Evolutionary conservation across 192 early-diverging fungal genomes (phyloP), one percentile per base, ranked within the genome.

Genomic region (Umbelopsis ramanniana): DNA sequence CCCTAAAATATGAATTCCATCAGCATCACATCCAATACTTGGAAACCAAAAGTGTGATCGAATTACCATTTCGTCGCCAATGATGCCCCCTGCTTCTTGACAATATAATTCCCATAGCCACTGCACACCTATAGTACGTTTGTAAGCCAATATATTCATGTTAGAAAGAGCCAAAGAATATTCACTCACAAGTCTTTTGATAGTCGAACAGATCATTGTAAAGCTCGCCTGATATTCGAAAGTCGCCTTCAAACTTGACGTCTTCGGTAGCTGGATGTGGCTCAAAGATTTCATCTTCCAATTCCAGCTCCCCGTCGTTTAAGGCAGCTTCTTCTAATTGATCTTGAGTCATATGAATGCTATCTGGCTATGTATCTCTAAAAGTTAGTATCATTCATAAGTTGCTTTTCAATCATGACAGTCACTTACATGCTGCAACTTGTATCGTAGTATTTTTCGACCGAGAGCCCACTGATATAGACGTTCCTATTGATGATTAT

Each of bases 21-120:
- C 21, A 48, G 46, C 19, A 12, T 66, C 46, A 22, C 14, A 66
- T 60, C 38, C 57, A 52, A 24, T 38, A 45, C 29, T 38, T 15
- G 6, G 7, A 23, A 3, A 9, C 15, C 23, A 45, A 45, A 57
- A n/a, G 15, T 15, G 15, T 1, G 4, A 17, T 2, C 6, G 15
- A 17, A 50, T 69, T 78, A 88, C 90, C 96, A 98, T 97, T 76
- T 97, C 95, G 79, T 97, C 96, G 24, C 95, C 96, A 24, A 97
- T 82, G 24, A 98, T 92, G 0, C 97, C 97, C 3, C 97, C 97
- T 0, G 91, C 89, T 45, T 93, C 84, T 75, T 96, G 94, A 52
- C 83, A 82, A 77, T 96, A 92, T 52, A 98, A 81, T 68, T 96
- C 93, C 88, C 89, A 93, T 43, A 99, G 80, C 97, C 97, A 99